Base-by-base conservation (phyloP, 1,284 basidiomycete species). In the Sporisorium exsertum region DNA sequence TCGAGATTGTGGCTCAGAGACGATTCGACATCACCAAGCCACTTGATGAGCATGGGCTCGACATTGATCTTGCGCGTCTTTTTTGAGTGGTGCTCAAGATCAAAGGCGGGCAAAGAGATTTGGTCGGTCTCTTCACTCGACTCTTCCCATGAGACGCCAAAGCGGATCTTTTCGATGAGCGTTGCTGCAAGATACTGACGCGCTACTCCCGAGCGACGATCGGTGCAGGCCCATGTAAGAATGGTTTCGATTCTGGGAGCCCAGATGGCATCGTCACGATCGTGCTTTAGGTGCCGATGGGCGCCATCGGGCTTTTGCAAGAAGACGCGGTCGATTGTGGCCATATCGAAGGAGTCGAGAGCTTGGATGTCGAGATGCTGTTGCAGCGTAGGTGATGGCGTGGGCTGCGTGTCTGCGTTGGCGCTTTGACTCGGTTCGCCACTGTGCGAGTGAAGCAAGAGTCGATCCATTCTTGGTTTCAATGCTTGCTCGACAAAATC, bases 141-240 rank as follows among this genome's bases (percentile, higher is more conserved):
- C 35, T 76, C 73, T 35, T 71, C 68, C 73, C 68, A 71, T 2
- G 61, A n/a, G 12, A 71, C 68, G 58, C 73, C 73, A 24, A 69
- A 76, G 42, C 69, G 88, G 89, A 93, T 94, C 47, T 89, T 88
- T 20, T 88, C 88, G 54, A 95, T 89, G 43, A 96, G 87, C 5
- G 92, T 92, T 18, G 91, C 90, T 0, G 91, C 93, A 16, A 91
- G 92, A 77, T 93, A 93, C 5, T 93, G 91, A 24, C 94, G 90
- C 80, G 95, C 94, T 3, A 67, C 59, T 13, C 70, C 64, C 0
- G 42, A 53, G 47, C 92, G 93, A 32, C 93, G 88, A 8, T 91
- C 89, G 0, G 93, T 93, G 60, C 94, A 91, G 70, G 91, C 91
- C 94, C 94, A 96, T 0, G 92, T 93, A 27, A 96, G 88, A 3